Evolutionary conservation across 2,329 filamentous ascomycete species (phyloP), one percentile per base, ranked within the genome.

Genomic region (Aspergillus costaricaensis): DNA sequence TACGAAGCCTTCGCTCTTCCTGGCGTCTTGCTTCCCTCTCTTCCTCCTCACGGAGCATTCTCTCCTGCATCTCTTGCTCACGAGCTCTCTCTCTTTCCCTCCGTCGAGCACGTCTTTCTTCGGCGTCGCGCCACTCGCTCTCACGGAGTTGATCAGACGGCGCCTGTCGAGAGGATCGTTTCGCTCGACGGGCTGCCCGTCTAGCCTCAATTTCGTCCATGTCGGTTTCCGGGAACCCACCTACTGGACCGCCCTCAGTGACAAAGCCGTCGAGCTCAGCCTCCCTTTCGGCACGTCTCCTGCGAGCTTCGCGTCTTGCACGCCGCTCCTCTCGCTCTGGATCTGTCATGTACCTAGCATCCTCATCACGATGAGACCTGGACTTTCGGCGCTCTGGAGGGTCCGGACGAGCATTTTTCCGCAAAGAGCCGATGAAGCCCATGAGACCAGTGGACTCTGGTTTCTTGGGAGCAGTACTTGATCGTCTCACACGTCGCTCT

Each of bases 391-490:
- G 71, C 36, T 79, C 74, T 19, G 74, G 70, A 44, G 69, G 62
- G 15, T 77, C 76, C 4, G 72, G 68, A 7, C 70, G 68, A 2
- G 70, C 62, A 27, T 66, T 67, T 55, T 74, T 76, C 25, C 75
- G 70, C 25, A 78, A 60, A 2, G 76, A 77, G 8, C 86, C 86
- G 65, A 92, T 87, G 5, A 92, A 79, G n/a, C 84, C 83, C 77
- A 86, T 84, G 15, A 88, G 74, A 21, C 85, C 83, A 58, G 80
- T 77, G 57, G 67, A 67, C 58, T 82, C 82, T 55, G 86, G 76
- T 70, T 87, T 89, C 72, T 85, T 88, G 3, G 86, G 81, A 57
- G 79, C 84, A 4, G 88, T 88, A 65, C 83, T 85, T 39, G 86
- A 84, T 51, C 88, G 84, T 70, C 84, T 86, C 50, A 87, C 68